Percentiles rank a stretch among this genome's conserved stretches.
Conservation (phyloP, 345 rosid genomes). For the Anacardium occidentale region DNA sequence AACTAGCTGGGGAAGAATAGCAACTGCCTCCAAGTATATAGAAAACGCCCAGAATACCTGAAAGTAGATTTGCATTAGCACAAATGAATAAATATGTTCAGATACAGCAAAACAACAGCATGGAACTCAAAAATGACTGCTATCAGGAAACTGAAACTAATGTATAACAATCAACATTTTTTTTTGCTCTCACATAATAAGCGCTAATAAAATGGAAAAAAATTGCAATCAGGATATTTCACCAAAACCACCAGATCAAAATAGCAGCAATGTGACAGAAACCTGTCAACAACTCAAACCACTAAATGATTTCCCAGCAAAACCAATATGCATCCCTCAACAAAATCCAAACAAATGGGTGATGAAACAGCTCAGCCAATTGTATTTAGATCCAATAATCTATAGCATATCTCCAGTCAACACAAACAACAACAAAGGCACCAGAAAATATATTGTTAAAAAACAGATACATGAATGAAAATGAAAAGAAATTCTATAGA, state of each 20-base stretch:
- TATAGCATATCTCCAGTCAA: too few relatives aligned
- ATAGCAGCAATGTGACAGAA: too few relatives aligned
- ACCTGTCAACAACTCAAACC: too few relatives aligned
- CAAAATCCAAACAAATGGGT: too few relatives aligned
- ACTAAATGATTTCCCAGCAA: too few relatives aligned
- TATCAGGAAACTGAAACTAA: not conserved
- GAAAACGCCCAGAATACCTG: conserved; percentile 93
- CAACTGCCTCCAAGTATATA: conserved; percentile 92
- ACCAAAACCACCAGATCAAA: not conserved
- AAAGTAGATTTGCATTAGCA: conserved; percentile 5
- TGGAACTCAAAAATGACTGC: not conserved
- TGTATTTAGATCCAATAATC: too few relatives aligned
- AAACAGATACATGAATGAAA: too few relatives aligned
- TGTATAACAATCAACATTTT: not conserved
- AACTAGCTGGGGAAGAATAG: conserved; percentile 90
- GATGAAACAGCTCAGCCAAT: too few relatives aligned
- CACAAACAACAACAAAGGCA: too few relatives aligned
- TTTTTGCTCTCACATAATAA: not conserved
- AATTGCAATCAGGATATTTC: not conserved
- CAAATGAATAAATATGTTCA: not conserved
- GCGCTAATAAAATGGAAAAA: not conserved
- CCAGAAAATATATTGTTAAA: too few relatives aligned
- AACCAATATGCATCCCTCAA: too few relatives aligned
- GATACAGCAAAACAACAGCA: not conserved
- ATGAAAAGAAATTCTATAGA: too few relatives aligned